These are phyloP conservation scores for Penicillium sp. DNA, from an alignment of 2,329 filamentous ascomycete species.

Conservation along the genomic window DNA sequence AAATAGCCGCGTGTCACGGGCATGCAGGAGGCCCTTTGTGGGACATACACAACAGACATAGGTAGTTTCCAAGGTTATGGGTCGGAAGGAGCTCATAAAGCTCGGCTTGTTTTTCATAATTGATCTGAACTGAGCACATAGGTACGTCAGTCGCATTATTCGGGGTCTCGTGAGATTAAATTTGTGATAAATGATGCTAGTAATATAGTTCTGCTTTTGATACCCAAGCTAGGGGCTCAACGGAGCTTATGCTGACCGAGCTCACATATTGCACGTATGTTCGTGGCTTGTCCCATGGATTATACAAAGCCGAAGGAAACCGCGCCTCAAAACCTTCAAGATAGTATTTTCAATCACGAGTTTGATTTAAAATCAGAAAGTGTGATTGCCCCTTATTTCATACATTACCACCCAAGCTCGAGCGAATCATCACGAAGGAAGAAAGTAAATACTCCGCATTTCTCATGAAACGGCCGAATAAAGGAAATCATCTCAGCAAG, in stretches of 20 bases:
- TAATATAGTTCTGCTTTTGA: background rate
- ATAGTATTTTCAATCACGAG: background rate
- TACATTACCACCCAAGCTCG: background rate
- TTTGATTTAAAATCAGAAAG: background rate
- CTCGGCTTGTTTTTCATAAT: background rate
- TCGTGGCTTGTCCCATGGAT: background rate
- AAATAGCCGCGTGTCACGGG: conserved; percentile 10
- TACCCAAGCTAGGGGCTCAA: background rate
- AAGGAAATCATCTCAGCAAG: background rate
- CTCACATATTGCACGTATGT: no score
- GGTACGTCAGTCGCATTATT: conserved; percentile 5
- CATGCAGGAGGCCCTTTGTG: conserved; percentile 3
- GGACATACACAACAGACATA: background rate
- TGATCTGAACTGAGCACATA: background rate
- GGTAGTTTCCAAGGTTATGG: background rate
- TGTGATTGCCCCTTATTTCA: background rate
- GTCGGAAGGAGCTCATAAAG: conserved; percentile 3
- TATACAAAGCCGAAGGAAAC: background rate
- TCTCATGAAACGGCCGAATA: background rate
- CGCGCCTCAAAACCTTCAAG: background rate
- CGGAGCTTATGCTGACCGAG: background rate
- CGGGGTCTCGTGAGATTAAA: background rate
- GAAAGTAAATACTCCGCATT: background rate
- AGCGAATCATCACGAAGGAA: background rate
- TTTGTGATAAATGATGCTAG: background rate